Base-by-base conservation (phyloP, 1,284 basidiomycete species). In the Vanrija humicola region DNA sequence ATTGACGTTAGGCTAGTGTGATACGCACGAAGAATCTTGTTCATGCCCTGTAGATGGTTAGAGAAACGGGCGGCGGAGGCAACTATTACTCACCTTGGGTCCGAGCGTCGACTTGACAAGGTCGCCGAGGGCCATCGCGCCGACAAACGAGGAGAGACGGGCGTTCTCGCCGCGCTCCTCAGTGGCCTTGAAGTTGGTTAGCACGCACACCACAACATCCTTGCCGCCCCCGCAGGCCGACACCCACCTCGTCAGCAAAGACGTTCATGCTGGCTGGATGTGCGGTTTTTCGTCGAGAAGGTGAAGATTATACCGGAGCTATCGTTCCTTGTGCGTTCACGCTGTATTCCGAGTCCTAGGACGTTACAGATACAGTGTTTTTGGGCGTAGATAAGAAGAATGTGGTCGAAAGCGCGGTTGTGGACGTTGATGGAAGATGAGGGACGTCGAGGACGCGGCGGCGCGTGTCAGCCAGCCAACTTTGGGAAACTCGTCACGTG, bases 151-250 rank as follows among this genome's bases (percentile, higher is more conserved):
- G 5, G 93, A 93, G 66, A 99, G 86, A 79, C 96, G 92, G 64
- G 95, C 92, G 82, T 94, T 95, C 80, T 98, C 94, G n/a, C 91
- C 92, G 72, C 92, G 89, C 80, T 98, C 94, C 78, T 97, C 92
- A 21, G 92, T 94, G 38, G 93, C 93, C 89, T 95, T 67, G 14
- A 15, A 9, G 38, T 38, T 23, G 21, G 38, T 43, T n/a, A 56
- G 52, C 43, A 42, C 21, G 18, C n/a, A n/a, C 2, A n/a, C 5
- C 3, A 5, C 12, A 14, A n/a, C 0, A 38, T 21, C 4, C 19
- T 40, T 18, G 38, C 21, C 40, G 46, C 49, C 21, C 7, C 46
- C 39, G 6, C 14, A 34, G 15, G 28, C n/a, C 5, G 9, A 38
- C 26, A 71, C 74, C 21, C 43, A 76, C 75, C 64, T 77, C 72